Percentiles rank a stretch among this genome's conserved stretches.
Evolutionary conservation across 2,329 filamentous ascomycete species (phyloP).

Genomic region (Aspergillus ochraceus): DNA sequence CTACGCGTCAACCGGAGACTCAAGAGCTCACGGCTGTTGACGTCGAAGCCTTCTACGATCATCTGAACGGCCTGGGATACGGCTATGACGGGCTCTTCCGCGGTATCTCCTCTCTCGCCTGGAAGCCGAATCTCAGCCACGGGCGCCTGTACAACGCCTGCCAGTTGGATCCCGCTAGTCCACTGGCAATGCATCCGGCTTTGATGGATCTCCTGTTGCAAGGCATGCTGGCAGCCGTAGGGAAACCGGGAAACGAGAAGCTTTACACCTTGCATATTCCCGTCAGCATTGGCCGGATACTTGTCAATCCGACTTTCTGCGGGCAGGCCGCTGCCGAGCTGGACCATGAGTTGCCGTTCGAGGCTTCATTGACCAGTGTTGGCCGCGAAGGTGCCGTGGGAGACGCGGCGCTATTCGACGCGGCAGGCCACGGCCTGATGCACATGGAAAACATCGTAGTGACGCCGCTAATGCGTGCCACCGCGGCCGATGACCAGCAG

Average conservation of each 20-base stretch:
- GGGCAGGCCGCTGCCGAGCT: background rate
- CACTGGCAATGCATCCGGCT: background rate
- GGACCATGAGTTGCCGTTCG: background rate
- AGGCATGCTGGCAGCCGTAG: background rate
- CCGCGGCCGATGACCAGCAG: background rate
- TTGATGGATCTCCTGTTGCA: background rate
- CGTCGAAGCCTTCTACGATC: slow-evolving; percentile 1
- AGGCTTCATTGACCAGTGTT: background rate
- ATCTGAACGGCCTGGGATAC: background rate
- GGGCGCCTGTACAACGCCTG: background rate
- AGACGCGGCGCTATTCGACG: background rate
- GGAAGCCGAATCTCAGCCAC: background rate
- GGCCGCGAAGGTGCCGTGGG: background rate
- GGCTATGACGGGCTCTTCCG: slow-evolving; percentile 4
- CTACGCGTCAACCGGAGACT: background rate
- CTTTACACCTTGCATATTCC: background rate
- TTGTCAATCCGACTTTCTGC: background rate
- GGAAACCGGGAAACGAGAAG: background rate
- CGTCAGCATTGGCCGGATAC: background rate
- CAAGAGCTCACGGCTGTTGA: background rate
- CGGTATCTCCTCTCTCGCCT: background rate
- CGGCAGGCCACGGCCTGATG: background rate
- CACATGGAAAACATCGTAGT: background rate
- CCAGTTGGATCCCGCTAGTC: background rate
- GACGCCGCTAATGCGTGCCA: background rate